Conservation (phyloP, 1,139 yeast genomes). For the Diutina rugosa region DNA sequence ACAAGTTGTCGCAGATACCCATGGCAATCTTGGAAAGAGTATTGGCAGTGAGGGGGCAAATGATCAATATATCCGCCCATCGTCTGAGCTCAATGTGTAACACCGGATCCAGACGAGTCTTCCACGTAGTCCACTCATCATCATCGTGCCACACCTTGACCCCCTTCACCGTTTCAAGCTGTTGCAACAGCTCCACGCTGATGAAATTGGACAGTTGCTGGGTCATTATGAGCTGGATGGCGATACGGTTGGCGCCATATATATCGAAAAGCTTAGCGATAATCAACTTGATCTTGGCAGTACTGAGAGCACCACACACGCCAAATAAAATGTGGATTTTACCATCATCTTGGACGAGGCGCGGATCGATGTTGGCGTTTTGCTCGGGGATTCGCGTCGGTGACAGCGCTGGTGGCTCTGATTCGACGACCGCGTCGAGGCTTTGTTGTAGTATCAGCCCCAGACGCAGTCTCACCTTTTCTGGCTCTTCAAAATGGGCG, state of each 20-base stretch:
- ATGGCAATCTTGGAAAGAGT: slow-evolving; percentile 81
- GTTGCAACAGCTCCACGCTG: slow-evolving; percentile 37
- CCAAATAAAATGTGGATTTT: slow-evolving; percentile 78
- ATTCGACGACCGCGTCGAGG: not conserved
- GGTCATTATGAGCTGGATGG: slow-evolving; percentile 74
- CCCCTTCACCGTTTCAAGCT: slow-evolving; percentile 21
- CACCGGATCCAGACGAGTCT: slow-evolving; percentile 76
- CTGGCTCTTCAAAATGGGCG: not conserved
- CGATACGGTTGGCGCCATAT: slow-evolving; percentile 58
- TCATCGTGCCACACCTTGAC: slow-evolving; percentile 76
- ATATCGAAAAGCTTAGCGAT: slow-evolving; percentile 69
- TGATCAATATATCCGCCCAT: slow-evolving; percentile 88
- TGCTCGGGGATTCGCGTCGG: slow-evolving; percentile 18
- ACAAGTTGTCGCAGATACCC: slow-evolving; percentile 79
- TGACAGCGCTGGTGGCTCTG: not conserved
- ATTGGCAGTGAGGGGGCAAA: slow-evolving; percentile 86
- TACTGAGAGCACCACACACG: slow-evolving; percentile 81
- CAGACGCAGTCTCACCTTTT: not conserved
- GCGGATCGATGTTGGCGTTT: slow-evolving; percentile 53
- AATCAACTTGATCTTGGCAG: slow-evolving; percentile 61
- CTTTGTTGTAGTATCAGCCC: not conserved
- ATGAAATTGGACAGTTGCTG: slow-evolving; percentile 75
- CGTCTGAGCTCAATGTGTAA: slow-evolving; percentile 84
- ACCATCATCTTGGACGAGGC: slow-evolving; percentile 85
- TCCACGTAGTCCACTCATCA: slow-evolving; percentile 92